A percentile compares a stretch with the other conserved stretches of the same genome.
Evolutionary conservation across 106 monocot species (phyloP).

Genomic region (Dioscorea zingiberensis): DNA sequence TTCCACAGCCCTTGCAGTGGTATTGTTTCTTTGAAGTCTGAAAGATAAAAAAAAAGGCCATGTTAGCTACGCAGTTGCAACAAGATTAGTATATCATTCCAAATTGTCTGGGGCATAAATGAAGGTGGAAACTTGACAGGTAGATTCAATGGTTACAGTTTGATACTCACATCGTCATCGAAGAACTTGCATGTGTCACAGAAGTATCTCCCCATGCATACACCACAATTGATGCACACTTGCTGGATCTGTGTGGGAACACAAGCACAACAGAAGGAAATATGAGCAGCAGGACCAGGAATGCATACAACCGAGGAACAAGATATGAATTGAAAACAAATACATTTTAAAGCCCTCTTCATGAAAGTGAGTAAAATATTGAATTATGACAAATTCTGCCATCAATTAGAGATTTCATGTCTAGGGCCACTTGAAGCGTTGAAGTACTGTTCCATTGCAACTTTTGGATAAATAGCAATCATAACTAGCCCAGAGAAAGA

Average conservation of each 20-base stretch:
- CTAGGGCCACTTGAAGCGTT: no score
- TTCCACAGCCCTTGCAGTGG: slow-evolving; percentile 65
- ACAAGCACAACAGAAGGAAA: background rate
- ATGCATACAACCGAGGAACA: no score
- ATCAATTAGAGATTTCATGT: no score
- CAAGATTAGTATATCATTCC: background rate
- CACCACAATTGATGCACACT: slow-evolving; percentile 58
- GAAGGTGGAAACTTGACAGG: background rate
- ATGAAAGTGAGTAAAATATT: no score
- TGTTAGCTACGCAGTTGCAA: background rate
- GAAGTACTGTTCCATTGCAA: no score
- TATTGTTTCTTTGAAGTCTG: slow-evolving; percentile 63
- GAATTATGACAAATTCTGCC: no score
- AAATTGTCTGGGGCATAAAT: background rate
- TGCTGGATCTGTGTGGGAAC: slow-evolving; percentile 32
- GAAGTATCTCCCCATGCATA: slow-evolving; percentile 60
- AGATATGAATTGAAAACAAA: no score
- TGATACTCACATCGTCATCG: slow-evolving; percentile 59
- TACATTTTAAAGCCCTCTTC: no score
- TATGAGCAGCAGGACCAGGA: background rate
- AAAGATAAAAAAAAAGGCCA: background rate
- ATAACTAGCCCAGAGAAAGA: no score
- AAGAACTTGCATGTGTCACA: slow-evolving; percentile 50
- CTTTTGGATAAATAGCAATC: no score
- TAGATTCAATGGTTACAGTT: background rate